Evolutionary conservation across 352 stramenopile species (phyloP).

Genomic region (Aphanomyces euteiches): DNA sequence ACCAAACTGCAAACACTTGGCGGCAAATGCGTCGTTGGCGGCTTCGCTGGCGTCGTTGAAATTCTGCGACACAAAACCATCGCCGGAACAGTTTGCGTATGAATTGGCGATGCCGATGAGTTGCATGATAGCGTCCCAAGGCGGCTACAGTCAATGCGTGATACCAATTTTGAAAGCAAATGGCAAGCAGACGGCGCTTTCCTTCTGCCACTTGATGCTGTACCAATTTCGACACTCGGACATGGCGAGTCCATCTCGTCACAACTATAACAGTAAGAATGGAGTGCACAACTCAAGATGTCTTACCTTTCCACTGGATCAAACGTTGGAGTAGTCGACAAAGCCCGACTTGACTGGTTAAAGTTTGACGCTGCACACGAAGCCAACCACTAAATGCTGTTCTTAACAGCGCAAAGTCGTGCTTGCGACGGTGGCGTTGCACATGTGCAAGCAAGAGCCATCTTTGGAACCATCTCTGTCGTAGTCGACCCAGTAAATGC

Average conservation of each 20-base stretch:
- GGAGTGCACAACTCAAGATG: neutral
- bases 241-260: neutral
- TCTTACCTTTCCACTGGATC: neutral
- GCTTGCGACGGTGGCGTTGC: neutral
- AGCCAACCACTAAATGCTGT: neutral
- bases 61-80: neutral
- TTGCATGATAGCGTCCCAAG: slow-evolving; percentile 19
- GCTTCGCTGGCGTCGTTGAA: neutral
- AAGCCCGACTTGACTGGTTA: neutral
- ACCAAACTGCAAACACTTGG: slow-evolving; percentile 4
- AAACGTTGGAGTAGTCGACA: neutral
- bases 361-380: neutral
- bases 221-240: neutral
- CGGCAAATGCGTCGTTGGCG: neutral
- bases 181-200: neutral
- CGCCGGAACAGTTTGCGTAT: neutral
- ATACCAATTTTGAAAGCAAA: slow-evolving; percentile 20
- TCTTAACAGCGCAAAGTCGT: neutral
- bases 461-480: neutral
- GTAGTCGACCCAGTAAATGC: neutral
- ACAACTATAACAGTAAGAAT: neutral
- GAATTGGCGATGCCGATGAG: neutral
- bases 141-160: neutral
- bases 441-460: neutral
- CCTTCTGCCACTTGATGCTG: neutral